phyloP scores from a whole-genome alignment of 345 rosid species.

The Rhizophora apiculata region DNA sequence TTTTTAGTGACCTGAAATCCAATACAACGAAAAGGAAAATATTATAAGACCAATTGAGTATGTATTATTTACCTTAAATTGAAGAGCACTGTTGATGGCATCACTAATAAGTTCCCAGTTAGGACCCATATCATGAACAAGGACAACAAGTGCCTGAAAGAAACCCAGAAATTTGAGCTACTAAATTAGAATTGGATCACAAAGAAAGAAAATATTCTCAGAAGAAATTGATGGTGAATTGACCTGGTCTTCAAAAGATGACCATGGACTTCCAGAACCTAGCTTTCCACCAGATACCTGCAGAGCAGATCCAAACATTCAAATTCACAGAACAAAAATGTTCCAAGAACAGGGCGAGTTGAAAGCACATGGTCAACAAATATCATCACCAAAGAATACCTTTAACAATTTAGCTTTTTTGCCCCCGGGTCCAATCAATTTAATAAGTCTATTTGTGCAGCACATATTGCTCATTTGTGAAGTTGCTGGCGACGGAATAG shows the following conservation, averaged over 20 bases:
- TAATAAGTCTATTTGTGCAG: conserved; percentile 68
- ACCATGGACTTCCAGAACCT: conserved; percentile 89
- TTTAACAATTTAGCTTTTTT: conserved; percentile 73
- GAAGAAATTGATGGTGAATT: conserved; percentile 12
- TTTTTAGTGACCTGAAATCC: background rate
- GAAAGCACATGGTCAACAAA: background rate
- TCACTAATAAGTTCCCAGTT: conserved; percentile 99
- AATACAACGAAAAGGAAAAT: conserved; percentile 7
- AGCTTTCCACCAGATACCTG: conserved; percentile 74
- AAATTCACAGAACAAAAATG: conserved; percentile 19
- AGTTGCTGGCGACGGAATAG: conserved; percentile 75
- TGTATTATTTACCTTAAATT: conserved; percentile 63
- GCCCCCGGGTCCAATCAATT: conserved; percentile 62
- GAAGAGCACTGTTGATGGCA: conserved; percentile 83
- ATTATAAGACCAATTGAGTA: conserved; percentile 3
- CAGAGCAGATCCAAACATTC: conserved; percentile 25
- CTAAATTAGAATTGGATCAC: conserved; percentile 14
- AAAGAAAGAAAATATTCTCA: conserved; percentile 17
- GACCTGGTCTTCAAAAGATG: conserved; percentile 98
- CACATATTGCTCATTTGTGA: conserved; percentile 98
- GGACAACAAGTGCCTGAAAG: conserved; percentile 90
- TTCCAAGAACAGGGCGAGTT: background rate
- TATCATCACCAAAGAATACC: conserved; percentile 44
- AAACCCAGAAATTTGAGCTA: conserved; percentile 24
- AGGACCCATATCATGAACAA: conserved; percentile 99